Conservation (phyloP, 768 basidiomycete species). For the Amanita subjunquillea region DNA sequence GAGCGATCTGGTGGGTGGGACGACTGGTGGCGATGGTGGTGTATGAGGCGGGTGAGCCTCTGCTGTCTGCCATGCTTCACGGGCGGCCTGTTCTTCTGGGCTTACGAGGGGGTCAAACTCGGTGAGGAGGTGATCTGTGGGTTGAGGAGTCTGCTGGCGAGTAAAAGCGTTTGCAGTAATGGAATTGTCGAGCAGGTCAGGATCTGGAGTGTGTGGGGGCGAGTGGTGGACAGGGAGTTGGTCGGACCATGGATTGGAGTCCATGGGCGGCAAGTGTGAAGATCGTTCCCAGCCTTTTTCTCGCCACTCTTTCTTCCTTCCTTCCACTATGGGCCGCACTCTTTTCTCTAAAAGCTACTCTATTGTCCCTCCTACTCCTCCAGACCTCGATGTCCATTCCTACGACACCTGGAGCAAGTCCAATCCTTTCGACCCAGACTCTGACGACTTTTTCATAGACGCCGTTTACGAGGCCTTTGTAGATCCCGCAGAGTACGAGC, state of each 20-base stretch:
- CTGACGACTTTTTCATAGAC: constrained; percentile 61
- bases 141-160: constrained; percentile 11
- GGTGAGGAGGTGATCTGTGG: constrained; percentile 31
- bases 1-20: constrained; percentile 21
- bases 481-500: constrained; percentile 28
- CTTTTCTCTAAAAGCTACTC: constrained; percentile 40
- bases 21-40: constrained; percentile 19
- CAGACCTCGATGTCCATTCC: constrained; percentile 22
- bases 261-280: not conserved
- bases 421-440: constrained; percentile 71
- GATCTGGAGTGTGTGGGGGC: constrained; percentile 30
- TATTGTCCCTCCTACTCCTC: constrained; percentile 28
- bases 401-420: constrained; percentile 54
- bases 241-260: not conserved
- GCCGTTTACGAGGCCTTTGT: constrained; percentile 64
- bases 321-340: constrained; percentile 44
- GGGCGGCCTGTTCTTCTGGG: constrained; percentile 46
- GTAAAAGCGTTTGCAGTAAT: constrained; percentile 22
- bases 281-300: not conserved
- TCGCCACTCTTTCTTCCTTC: constrained; percentile 5
- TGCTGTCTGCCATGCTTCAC: constrained; percentile 53
- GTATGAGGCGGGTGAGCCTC: constrained; percentile 49
- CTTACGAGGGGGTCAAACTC: constrained; percentile 64
- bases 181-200: constrained; percentile 28
- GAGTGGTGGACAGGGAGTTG: constrained; percentile 8